Evolutionary conservation across 768 basidiomycete genomes (phyloP).

Genomic region (Mrakia frigida): DNA sequence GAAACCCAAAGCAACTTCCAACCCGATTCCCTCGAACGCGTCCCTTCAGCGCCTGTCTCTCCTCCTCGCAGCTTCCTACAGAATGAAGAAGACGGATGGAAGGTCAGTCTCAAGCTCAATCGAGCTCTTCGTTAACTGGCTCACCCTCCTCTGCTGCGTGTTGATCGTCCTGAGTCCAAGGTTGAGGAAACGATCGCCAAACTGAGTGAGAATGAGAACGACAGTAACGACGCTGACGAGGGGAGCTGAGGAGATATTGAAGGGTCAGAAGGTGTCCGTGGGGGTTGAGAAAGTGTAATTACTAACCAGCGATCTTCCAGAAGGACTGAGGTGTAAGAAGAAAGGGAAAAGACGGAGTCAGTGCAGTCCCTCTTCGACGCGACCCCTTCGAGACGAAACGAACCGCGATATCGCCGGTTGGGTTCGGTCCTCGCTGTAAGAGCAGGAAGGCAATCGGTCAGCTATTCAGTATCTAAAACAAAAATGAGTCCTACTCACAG

Average conservation of each 20-base stretch:
- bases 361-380: not conserved
- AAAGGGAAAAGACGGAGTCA: not conserved
- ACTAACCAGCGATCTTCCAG: not conserved
- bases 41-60: not conserved
- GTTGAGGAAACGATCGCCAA: not conserved
- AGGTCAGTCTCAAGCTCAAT: not conserved
- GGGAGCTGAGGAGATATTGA: not conserved
- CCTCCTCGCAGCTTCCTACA: not conserved
- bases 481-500: not conserved
- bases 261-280: not conserved
- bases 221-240: not conserved
- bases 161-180: not conserved
- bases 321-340: not conserved
- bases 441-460: not conserved
- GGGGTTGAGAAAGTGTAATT: too few species aligned
- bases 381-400: not conserved
- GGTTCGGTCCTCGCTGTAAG: conserved; percentile 14
- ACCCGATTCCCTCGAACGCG: too few species aligned
- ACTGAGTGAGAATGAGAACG: not conserved
- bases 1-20: too few species aligned
- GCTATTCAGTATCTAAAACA: too few species aligned
- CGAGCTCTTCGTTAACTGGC: not conserved
- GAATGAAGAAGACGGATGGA: not conserved
- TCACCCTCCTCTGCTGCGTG: not conserved
- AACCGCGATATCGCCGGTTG: not conserved